Percentiles rank a stretch among this genome's conserved stretches.
phyloP scores from a whole-genome alignment of 306 rosid genomes.

The Prinsepia uniflora region DNA sequence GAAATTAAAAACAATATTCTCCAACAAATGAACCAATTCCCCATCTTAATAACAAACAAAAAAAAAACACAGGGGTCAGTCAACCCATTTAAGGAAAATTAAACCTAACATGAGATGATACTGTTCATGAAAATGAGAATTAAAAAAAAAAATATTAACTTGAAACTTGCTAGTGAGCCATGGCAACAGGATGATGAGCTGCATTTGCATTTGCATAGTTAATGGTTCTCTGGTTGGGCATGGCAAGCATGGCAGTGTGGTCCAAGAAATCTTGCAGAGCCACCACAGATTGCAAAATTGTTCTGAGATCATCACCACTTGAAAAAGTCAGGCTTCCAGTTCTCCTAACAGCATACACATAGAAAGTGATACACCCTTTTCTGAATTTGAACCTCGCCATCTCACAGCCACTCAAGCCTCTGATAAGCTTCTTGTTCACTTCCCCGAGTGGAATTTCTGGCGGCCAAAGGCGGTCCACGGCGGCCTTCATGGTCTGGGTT shows the following conservation, averaged over 20 bases:
- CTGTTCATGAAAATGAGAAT: neutral
- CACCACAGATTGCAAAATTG: slow-evolving; percentile 71
- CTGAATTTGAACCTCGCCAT: slow-evolving; percentile 96
- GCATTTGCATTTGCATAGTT: slow-evolving; percentile 32
- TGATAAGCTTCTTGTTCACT: slow-evolving; percentile 71
- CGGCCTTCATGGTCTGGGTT: slow-evolving; percentile 50
- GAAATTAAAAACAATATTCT: slow-evolving; percentile 33
- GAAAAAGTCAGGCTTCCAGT: slow-evolving; percentile 60
- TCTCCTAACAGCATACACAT: slow-evolving; percentile 79
- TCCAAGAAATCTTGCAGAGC: slow-evolving; percentile 93
- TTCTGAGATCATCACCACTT: slow-evolving; percentile 64
- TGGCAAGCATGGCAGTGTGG: slow-evolving; percentile 88
- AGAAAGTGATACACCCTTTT: slow-evolving; percentile 88
- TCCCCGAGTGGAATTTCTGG: slow-evolving; percentile 81
- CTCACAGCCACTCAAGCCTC: slow-evolving; percentile 65
- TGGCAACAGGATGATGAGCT: slow-evolving; percentile 48
- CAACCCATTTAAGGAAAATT: slow-evolving; percentile 10
- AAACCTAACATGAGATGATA: slow-evolving; percentile 24
- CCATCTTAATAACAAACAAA: slow-evolving; percentile 19
- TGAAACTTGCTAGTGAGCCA: slow-evolving; percentile 64
- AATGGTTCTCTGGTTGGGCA: slow-evolving; percentile 83
- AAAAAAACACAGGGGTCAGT: slow-evolving; percentile 18
- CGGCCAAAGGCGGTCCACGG: slow-evolving; percentile 69
- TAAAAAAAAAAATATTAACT: neutral
- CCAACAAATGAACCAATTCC: slow-evolving; percentile 66